Evolutionary conservation across 306 rosid species (phyloP).

Genomic region (Sophora flavescens): DNA sequence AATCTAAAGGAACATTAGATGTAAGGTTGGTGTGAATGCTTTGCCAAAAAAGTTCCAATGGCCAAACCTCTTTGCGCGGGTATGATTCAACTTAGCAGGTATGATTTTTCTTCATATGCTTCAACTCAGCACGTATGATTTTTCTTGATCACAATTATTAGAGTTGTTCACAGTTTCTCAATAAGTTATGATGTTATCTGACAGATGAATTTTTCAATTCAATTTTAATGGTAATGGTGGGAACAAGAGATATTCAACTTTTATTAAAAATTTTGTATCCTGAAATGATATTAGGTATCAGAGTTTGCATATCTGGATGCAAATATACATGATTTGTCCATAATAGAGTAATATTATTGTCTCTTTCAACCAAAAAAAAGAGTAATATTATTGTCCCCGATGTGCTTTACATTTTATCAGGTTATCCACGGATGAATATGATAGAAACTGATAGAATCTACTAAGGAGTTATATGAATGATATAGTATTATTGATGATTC

Average conservation of each 20-base stretch:
- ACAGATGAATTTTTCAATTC: background rate
- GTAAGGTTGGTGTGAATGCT: too few species aligned
- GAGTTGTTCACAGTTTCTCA: background rate
- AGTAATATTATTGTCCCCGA: background rate
- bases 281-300: background rate
- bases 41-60: background rate
- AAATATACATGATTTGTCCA: background rate
- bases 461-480: too few species aligned
- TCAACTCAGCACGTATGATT: constrained; percentile 65
- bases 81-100: too few species aligned
- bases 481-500: too few species aligned
- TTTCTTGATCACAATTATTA: constrained; percentile 19
- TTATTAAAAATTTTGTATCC: constrained; percentile 5
- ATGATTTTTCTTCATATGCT: constrained; percentile 21
- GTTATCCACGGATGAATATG: background rate
- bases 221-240: constrained; percentile 2
- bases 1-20: too few species aligned
- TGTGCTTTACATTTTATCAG: constrained; percentile 1
- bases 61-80: too few species aligned
- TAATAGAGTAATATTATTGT: background rate
- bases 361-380: too few species aligned
- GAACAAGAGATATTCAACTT: background rate
- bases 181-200: background rate
- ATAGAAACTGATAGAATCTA: too few species aligned
- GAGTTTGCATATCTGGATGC: constrained; percentile 2